Percentiles rank a stretch among this genome's conserved stretches.
These are phyloP conservation scores for Vaccinium corymbosum DNA, from an alignment of 148 eudicot genomes.

Conservation along the genomic window DNA sequence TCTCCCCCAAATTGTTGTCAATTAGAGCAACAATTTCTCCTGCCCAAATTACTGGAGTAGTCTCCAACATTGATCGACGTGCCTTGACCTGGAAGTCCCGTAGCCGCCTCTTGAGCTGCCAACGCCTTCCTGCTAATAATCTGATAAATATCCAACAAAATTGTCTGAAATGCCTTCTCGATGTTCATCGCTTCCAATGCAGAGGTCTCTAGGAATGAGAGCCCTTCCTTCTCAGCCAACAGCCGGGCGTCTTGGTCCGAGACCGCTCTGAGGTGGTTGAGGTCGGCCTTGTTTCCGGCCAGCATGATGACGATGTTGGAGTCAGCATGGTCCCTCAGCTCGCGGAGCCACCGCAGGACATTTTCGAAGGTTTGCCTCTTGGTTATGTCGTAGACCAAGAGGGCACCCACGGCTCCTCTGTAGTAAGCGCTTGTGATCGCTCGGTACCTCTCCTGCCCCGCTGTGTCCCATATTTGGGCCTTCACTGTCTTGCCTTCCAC, in stretches of 20 bases:
- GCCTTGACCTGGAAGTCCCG: slow-evolving; percentile 49
- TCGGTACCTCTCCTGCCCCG: slow-evolving; percentile 77
- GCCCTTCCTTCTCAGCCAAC: slow-evolving; percentile 59
- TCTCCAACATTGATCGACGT: slow-evolving; percentile 52
- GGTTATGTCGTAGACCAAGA: slow-evolving; percentile 56
- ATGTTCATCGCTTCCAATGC: slow-evolving; percentile 67
- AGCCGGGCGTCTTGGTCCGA: slow-evolving; percentile 37
- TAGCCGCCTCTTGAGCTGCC: slow-evolving; percentile 62
- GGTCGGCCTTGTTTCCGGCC: slow-evolving; percentile 69
- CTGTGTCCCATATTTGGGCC: slow-evolving; percentile 72
- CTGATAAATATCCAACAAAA: slow-evolving; percentile 58
- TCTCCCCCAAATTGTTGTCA: slow-evolving; percentile 11
- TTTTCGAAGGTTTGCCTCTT: slow-evolving; percentile 67
- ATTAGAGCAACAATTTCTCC: slow-evolving; percentile 36
- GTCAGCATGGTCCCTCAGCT: slow-evolving; percentile 68
- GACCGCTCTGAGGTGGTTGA: slow-evolving; percentile 57
- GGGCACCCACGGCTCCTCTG: slow-evolving; percentile 77
- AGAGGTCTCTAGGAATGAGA: slow-evolving; percentile 65
- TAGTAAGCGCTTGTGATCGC: slow-evolving; percentile 86
- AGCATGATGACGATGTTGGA: slow-evolving; percentile 78
- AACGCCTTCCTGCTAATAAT: slow-evolving; percentile 59
- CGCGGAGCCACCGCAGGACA: slow-evolving; percentile 64
- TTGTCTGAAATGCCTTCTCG: slow-evolving; percentile 66
- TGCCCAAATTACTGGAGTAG: slow-evolving; percentile 16
- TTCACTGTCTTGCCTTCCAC: slow-evolving; percentile 82